phyloP scores from a whole-genome alignment of 2,329 filamentous ascomycete genomes.

The Diaporthe batatas region DNA sequence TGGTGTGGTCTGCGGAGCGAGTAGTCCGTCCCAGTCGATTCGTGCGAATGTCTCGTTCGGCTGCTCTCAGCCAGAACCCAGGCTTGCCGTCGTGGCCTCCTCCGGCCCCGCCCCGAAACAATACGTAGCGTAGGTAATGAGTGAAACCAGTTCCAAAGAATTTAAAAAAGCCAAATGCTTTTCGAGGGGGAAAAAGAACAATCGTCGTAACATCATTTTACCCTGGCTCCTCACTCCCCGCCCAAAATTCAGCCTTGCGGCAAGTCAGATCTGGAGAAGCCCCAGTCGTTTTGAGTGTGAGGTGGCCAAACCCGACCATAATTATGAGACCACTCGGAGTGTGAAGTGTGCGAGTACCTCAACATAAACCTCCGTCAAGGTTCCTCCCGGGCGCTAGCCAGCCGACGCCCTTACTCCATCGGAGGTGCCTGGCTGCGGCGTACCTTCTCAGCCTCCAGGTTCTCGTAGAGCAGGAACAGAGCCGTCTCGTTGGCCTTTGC shows the following conservation, averaged over 20 bases:
- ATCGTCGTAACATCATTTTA: constrained; percentile 60
- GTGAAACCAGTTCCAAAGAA: constrained; percentile 52
- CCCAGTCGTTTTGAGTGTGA: constrained; percentile 52
- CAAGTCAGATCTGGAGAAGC: constrained; percentile 72
- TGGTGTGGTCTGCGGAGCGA: constrained; percentile 25
- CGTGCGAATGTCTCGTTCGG: constrained; percentile 42
- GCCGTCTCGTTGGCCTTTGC: constrained; percentile 95
- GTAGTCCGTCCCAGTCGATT: constrained; percentile 25
- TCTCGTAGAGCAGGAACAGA: constrained; percentile 96
- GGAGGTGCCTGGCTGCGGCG: constrained; percentile 85
- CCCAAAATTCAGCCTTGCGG: constrained; percentile 71
- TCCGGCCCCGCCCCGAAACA: constrained; percentile 41
- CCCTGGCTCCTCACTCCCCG: constrained; percentile 57
- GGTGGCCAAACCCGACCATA: constrained; percentile 66
- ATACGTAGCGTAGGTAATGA: constrained; percentile 50
- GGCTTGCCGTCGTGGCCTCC: constrained; percentile 36
- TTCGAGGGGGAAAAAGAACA: constrained; percentile 46
- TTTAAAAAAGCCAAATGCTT: constrained; percentile 52
- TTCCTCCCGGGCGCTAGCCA: constrained; percentile 39
- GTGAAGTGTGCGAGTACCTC: constrained; percentile 43
- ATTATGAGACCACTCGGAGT: constrained; percentile 51
- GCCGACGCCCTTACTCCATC: constrained; percentile 59
- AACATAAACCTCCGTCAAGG: constrained; percentile 40
- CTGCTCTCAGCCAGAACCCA: constrained; percentile 35
- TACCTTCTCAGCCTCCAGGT: constrained; percentile 99